Evolutionary conservation across 495 filamentous ascomycete species (phyloP), one percentile per base, ranked within the genome.

Genomic region (Daldinia grandis): DNA sequence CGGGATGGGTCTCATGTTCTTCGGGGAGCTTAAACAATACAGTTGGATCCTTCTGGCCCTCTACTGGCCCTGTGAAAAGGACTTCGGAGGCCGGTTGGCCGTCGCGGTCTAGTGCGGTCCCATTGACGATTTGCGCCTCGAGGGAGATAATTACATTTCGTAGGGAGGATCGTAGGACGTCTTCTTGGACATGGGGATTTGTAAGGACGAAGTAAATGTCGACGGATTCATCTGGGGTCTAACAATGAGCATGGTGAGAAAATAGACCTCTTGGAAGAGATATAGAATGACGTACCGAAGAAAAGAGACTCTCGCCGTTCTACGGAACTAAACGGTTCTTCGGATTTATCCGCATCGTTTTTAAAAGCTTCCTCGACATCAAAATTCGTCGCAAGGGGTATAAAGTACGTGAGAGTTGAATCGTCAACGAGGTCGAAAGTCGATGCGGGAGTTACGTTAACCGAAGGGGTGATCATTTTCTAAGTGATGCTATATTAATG

Each of bases 181-280:
- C 76, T 66, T 90, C 85, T 42, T 90, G 86, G 68, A 83, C 85
- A 73, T 87, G 84, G 54, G 89, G 87, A 21, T 91, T 88, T 74
- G 88, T 82, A 47, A 97, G 84, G 25, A 94, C 84, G 58, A 95
- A 82, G 74, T 91, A 92, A 14, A 92, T 85, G 55, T 88, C 83
- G 68, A 93, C 84, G 40, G 85, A 86, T 82, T 97, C 93, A 89
- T 97, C 93, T 97, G 71, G 67, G 68, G 67, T 79, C 84, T 88
- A 78, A 70, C 75, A 77, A 90, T 92, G 78, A 93, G 88, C 87
- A 88, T 71, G 60, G 67, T 68, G 76, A 74, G 73, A 88, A 59
- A 84, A 85, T 77, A 70, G 67, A 74, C 66, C 49, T 73, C 65
- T 58, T 66, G 75, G 47, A 58, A 58, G 64, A 66, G 59, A 61